phyloP scores from a whole-genome alignment of 2,329 filamentous ascomycete species.

The Penicillium concentricum region DNA sequence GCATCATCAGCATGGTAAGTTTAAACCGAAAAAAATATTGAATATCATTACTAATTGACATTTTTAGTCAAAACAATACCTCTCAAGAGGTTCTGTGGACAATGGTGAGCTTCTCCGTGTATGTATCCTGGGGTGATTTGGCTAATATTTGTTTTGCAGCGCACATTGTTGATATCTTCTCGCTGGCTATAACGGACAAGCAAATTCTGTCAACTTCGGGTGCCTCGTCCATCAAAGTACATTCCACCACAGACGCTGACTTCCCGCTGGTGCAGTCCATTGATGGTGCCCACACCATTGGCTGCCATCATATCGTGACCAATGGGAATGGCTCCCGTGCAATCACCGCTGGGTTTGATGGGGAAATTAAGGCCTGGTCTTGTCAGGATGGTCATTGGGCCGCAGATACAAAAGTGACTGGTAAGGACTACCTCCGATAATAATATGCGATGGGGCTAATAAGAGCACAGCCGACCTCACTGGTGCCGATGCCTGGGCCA shows the following conservation, averaged over 20 bases:
- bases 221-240: slow-evolving; percentile 75
- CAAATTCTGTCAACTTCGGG: slow-evolving; percentile 82
- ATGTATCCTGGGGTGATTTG: slow-evolving; percentile 15
- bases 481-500: slow-evolving; percentile 78
- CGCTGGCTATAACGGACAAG: slow-evolving; percentile 70
- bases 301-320: slow-evolving; percentile 84
- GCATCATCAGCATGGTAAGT: neutral
- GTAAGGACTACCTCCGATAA: slow-evolving; percentile 30
- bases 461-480: slow-evolving; percentile 13
- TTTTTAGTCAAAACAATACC: slow-evolving; percentile 90
- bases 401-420: slow-evolving; percentile 48
- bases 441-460: slow-evolving; percentile 4
- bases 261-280: slow-evolving; percentile 80
- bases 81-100: slow-evolving; percentile 87
- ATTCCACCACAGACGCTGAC: slow-evolving; percentile 68
- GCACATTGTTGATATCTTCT: slow-evolving; percentile 81
- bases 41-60: slow-evolving; percentile 1
- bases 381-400: slow-evolving; percentile 57
- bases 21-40: slow-evolving; percentile 9
- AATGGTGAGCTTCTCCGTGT: slow-evolving; percentile 61
- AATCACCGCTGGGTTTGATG: slow-evolving; percentile 84
- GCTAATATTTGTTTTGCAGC: slow-evolving; percentile 51
- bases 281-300: slow-evolving; percentile 75
- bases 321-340: slow-evolving; percentile 67
- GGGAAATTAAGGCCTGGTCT: slow-evolving; percentile 82